Evolutionary conservation across 768 basidiomycete genomes (phyloP).

Genomic region (Trametes sanguinea): DNA sequence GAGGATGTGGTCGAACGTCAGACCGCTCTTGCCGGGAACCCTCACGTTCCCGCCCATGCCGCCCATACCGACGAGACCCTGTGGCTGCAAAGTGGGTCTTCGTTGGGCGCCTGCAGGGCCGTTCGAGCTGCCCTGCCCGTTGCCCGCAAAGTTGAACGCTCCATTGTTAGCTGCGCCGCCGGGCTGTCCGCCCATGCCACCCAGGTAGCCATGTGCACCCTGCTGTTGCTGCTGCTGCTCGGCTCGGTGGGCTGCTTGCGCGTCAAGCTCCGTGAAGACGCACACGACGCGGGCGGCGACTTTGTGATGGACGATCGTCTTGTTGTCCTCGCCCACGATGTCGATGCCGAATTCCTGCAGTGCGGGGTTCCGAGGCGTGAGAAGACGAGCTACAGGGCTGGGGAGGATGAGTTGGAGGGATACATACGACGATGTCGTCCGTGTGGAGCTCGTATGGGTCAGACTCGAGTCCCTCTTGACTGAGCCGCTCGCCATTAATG

Average conservation of each 20-base stretch:
- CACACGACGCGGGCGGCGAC: slow-evolving; percentile 94
- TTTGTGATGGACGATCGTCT: slow-evolving; percentile 97
- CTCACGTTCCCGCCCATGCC: slow-evolving; percentile 75
- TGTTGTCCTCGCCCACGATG: slow-evolving; percentile 98
- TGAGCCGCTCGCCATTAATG: slow-evolving; percentile 93
- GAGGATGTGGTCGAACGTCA: slow-evolving; percentile 91
- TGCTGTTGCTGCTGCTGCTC: slow-evolving; percentile 75
- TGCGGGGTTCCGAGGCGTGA: not conserved
- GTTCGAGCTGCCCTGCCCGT: slow-evolving; percentile 33
- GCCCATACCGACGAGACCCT: slow-evolving; percentile 69
- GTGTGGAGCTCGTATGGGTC: slow-evolving; percentile 93
- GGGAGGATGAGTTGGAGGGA: slow-evolving; percentile 1
- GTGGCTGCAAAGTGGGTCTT: slow-evolving; percentile 57
- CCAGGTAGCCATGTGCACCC: slow-evolving; percentile 35
- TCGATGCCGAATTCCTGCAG: slow-evolving; percentile 97
- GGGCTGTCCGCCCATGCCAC: slow-evolving; percentile 37
- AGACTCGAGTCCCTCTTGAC: slow-evolving; percentile 85
- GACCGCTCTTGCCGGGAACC: slow-evolving; percentile 77
- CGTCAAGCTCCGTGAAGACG: slow-evolving; percentile 85
- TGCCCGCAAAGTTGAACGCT: slow-evolving; percentile 45
- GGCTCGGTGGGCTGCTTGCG: slow-evolving; percentile 66
- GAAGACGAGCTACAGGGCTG: slow-evolving; percentile 14
- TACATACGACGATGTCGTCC: slow-evolving; percentile 91
- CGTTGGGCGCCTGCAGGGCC: slow-evolving; percentile 45
- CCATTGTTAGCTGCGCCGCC: slow-evolving; percentile 39